Base-by-base conservation (phyloP, 345 rosid genomes). In the Mallotus nudiflorus region DNA sequence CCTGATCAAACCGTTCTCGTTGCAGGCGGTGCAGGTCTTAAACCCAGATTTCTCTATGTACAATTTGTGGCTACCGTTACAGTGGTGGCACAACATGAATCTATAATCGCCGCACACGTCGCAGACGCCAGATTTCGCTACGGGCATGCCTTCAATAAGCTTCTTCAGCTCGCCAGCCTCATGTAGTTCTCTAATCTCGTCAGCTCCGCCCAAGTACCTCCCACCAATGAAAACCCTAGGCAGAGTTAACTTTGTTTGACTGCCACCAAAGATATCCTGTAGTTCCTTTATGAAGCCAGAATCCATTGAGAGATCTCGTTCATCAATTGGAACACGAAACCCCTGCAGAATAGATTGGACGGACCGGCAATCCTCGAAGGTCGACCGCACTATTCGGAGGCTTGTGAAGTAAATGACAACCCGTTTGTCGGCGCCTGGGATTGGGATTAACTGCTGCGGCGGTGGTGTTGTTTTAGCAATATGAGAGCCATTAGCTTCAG, bases 131-230 rank as follows among this genome's bases (percentile, higher is more conserved):
- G 65, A 50, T n/a, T 85, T 89, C 8, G 76, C 80, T n/a, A 59
- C 72, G 0, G 95, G 84, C 46, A 87, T 58, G 49, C 91, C 89
- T 65, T 87, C 87, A 18, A 91, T 78, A 4, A 88, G 52, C 78
- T 87, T 90, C 92, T 87, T 91, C 53, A 94, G 91, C 83, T 91
- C 96, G 2, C 98, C 97, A 6, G 82, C 57, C 86, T 91, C 98
- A 84, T 94, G 82, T 3, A 94, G 81, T 72, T 83, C 87, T 50
- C 65, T 66, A n/a, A 88, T 77, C 82, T 91, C 98, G 69, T 94
- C 93, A 1, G 89, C 97, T 9, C 98, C 97, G 5, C 96, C 98
- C 2, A 94, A 40, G 82, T 90, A 91, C 64, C 85, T 71, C 0
- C 98, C 97, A 6, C 93, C 95, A 48, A 94, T 88, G 61, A 91